Conservation (phyloP, 2,329 filamentous ascomycete genomes). For the Colletotrichum sublineola region DNA sequence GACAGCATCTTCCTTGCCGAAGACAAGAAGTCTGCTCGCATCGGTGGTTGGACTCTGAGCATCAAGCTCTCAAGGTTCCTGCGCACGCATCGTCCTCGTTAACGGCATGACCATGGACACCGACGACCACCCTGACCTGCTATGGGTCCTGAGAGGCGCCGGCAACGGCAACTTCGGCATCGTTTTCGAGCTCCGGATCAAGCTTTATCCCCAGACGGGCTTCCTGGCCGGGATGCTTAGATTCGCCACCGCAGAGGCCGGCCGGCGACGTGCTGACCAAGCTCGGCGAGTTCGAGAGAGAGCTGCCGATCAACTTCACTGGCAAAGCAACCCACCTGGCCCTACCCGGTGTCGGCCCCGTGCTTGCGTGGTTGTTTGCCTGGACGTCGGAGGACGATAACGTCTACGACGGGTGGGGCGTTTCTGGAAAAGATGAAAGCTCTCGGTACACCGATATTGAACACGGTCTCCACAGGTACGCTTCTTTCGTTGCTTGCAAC, state of each 20-base stretch:
- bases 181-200: slow-evolving; percentile 56
- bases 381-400: slow-evolving; percentile 32
- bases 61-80: slow-evolving; percentile 38
- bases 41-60: slow-evolving; percentile 42
- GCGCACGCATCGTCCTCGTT: slow-evolving; percentile 54
- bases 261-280: slow-evolving; percentile 46
- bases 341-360: slow-evolving; percentile 27
- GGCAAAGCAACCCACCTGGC: slow-evolving; percentile 24
- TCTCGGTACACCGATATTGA: slow-evolving; percentile 24
- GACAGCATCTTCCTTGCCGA: slow-evolving; percentile 28
- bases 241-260: slow-evolving; percentile 44
- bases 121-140: slow-evolving; percentile 48
- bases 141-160: slow-evolving; percentile 56
- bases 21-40: slow-evolving; percentile 33
- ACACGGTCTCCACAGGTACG: slow-evolving; percentile 31
- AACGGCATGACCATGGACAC: slow-evolving; percentile 54
- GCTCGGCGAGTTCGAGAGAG: slow-evolving; percentile 42
- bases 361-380: slow-evolving; percentile 21
- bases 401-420: slow-evolving; percentile 23
- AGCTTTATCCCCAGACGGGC: slow-evolving; percentile 50
- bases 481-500: not conserved
- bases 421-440: slow-evolving; percentile 28
- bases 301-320: slow-evolving; percentile 45
- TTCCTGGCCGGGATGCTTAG: slow-evolving; percentile 28
- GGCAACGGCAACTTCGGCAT: slow-evolving; percentile 55